phyloP scores from a whole-genome alignment of 331 rosid genomes.

The Telfairia occidentalis region DNA sequence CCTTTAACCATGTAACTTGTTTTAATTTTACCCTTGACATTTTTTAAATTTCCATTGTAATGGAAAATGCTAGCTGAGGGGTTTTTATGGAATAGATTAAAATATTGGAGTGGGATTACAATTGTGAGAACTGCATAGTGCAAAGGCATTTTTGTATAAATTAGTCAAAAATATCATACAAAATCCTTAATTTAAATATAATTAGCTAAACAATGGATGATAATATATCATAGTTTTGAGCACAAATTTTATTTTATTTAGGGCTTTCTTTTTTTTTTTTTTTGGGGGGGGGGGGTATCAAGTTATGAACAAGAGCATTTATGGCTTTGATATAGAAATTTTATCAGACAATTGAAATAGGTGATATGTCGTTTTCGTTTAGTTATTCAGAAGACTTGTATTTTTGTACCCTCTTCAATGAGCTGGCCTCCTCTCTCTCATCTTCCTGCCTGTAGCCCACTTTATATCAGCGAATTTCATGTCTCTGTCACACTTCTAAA shows the following conservation, averaged over 20 bases:
- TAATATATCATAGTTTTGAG: neutral
- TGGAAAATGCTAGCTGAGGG: too few species aligned
- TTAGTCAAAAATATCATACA: neutral
- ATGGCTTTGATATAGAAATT: slow-evolving; percentile 48
- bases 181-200: neutral
- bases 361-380: slow-evolving; percentile 59
- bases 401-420: slow-evolving; percentile 23
- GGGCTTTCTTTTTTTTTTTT: neutral
- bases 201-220: neutral
- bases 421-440: slow-evolving; percentile 29
- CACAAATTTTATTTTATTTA: neutral
- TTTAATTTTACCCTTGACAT: too few species aligned
- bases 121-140: neutral
- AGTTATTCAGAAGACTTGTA: slow-evolving; percentile 39
- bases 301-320: slow-evolving; percentile 40
- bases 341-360: slow-evolving; percentile 27
- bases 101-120: too few species aligned
- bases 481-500: neutral
- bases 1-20: too few species aligned
- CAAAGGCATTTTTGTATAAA: neutral
- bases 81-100: too few species aligned
- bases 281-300: neutral
- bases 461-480: neutral
- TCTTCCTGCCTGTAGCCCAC: neutral
- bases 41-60: too few species aligned